Evolutionary conservation across 2,329 filamentous ascomycete species (phyloP), one percentile per base, ranked within the genome.

Genomic region (Sphaerostilbella broomeana): DNA sequence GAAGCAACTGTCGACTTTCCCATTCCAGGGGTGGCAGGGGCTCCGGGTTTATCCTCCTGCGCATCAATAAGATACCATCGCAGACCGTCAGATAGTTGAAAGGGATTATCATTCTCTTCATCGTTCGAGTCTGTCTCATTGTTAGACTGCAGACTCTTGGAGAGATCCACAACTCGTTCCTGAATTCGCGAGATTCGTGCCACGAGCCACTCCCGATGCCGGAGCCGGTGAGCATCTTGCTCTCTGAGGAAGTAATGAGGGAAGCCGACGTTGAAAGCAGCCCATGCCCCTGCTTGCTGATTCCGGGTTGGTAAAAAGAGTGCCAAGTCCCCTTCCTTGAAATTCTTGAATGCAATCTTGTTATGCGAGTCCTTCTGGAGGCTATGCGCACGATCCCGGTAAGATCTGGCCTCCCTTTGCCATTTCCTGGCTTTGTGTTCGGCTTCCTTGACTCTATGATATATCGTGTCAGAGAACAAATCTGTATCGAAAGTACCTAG

Each of bases 21-120:
- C 39, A 95, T 74, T 0, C 90, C 89, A 0, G 92, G 90, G 0
- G 90, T 97, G n/a, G 84, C 82, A 1, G 92, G 92, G 3, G 88
- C 89, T 1, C 84, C 84, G 1, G 87, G 79, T 56, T 95, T 95
- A 62, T 98, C 92, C 62, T 98, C 92, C 2, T 78, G 74, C 0
- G 92, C 92, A 57, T 98, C 90, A 24, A 98, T 81, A 5, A 98
- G 75, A 62, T 95, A 97, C 92, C 92, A 98, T 22, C 90, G 80
- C 33, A 98, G 67, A 3, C 92, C 92, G 53, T 98, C 92, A 0
- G 88, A 95, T 10, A 98, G 73, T 53, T 95, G 89, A 60, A 98
- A 98, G 0, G 92, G 92, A 55, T 98, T 98, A 49, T 97, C 92
- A 47, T 95, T 88, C 48, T 94, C 87, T 27, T 81, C 79, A 10